A percentile compares a stretch with the other conserved stretches of the same genome.
These are phyloP conservation scores for Achaetomium macrosporum DNA, from an alignment of 2,329 filamentous ascomycete species.

Conservation along the genomic window DNA sequence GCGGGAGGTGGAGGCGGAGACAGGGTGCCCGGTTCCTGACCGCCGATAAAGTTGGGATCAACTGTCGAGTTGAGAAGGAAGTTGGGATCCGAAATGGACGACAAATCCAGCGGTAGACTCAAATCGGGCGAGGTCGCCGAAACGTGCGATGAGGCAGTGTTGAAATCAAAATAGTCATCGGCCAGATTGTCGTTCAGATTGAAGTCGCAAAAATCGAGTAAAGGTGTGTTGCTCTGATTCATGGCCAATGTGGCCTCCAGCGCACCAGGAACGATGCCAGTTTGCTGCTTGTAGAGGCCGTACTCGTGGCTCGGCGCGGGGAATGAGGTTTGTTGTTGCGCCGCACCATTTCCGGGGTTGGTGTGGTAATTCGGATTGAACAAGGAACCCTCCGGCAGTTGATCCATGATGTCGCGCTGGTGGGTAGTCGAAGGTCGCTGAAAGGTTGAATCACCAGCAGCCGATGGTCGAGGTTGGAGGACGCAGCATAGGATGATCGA, in stretches of 20 bases:
- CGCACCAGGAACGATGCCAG: slow-evolving; percentile 80
- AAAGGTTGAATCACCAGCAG: neutral
- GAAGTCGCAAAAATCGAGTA: slow-evolving; percentile 45
- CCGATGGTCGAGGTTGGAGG: too few species aligned
- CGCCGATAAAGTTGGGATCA: slow-evolving; percentile 66
- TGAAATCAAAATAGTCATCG: slow-evolving; percentile 68
- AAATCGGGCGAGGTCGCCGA: neutral
- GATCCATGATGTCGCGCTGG: too few species aligned
- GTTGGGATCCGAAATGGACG: slow-evolving; percentile 44
- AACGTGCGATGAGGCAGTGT: slow-evolving; percentile 47
- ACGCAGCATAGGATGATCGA: too few species aligned
- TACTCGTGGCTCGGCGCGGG: slow-evolving; percentile 90
- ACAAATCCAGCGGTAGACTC: slow-evolving; percentile 53
- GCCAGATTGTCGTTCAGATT: slow-evolving; percentile 38
- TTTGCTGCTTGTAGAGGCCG: slow-evolving; percentile 92
- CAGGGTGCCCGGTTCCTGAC: slow-evolving; percentile 51
- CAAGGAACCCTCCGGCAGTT: too few species aligned
- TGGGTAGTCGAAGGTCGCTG: neutral
- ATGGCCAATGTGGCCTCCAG: slow-evolving; percentile 74
- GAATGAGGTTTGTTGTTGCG: slow-evolving; percentile 46
- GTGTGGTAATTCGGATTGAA: too few species aligned
- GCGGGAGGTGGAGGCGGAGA: slow-evolving; percentile 39
- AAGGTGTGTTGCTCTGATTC: slow-evolving; percentile 49
- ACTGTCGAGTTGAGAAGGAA: slow-evolving; percentile 61
- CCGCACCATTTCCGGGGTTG: too few species aligned